These are phyloP conservation scores for Oryza officinalis DNA, from an alignment of 176 grass and related monocot species.

Conservation along the genomic window DNA sequence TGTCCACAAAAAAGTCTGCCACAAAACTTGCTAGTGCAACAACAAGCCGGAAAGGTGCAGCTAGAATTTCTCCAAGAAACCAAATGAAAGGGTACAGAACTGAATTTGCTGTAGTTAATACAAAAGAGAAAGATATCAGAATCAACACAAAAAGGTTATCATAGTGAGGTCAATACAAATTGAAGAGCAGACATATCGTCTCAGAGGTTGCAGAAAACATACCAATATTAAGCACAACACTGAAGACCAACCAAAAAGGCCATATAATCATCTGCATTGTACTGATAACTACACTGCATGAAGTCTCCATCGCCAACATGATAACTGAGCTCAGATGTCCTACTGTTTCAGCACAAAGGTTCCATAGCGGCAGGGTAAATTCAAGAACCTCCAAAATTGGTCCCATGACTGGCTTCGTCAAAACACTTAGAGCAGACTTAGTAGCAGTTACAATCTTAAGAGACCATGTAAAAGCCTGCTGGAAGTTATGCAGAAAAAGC, in stretches of 20 bases:
- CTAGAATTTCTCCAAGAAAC: conserved; percentile 73
- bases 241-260: conserved; percentile 80
- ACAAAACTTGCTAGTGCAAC: conserved; percentile 60
- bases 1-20: conserved; percentile 52
- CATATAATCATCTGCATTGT: conserved; percentile 71
- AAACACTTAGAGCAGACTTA: conserved; percentile 68
- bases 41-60: conserved; percentile 60
- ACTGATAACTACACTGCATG: conserved; percentile 54
- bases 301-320: conserved; percentile 57
- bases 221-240: conserved; percentile 63
- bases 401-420: conserved; percentile 73
- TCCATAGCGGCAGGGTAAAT: conserved; percentile 78
- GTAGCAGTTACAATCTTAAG: conserved; percentile 70
- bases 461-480: conserved; percentile 80
- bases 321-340: conserved; percentile 56
- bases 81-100: conserved; percentile 74
- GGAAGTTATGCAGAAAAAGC: conserved; percentile 95
- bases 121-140: conserved; percentile 27
- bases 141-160: conserved; percentile 12
- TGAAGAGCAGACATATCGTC: conserved; percentile 10
- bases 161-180: neutral
- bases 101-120: conserved; percentile 62
- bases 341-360: conserved; percentile 58
- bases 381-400: conserved; percentile 83
- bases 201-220: conserved; percentile 36